Evolutionary conservation across 2,329 filamentous ascomycete genomes (phyloP).

Genomic region (Aspergillus awamori): DNA sequence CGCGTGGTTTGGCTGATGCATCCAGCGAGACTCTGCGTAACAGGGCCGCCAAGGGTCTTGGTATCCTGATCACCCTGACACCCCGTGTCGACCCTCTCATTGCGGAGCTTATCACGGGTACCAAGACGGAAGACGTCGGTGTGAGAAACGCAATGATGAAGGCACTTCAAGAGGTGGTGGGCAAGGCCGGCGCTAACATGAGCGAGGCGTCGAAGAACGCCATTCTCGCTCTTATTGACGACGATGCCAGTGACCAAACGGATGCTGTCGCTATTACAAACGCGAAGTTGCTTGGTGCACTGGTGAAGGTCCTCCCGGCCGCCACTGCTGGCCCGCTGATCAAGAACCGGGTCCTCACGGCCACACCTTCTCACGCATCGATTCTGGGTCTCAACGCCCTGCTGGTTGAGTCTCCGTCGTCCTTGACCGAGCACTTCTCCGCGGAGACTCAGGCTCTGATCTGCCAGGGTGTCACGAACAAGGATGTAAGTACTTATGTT

Average conservation of each 20-base stretch:
- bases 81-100: constrained; percentile 95
- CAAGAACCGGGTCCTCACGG: constrained; percentile 76
- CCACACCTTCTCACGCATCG: constrained; percentile 74
- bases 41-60: constrained; percentile 88
- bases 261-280: constrained; percentile 83
- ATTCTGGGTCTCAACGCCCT: constrained; percentile 87
- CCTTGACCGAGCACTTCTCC: constrained; percentile 68
- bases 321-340: constrained; percentile 67
- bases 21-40: constrained; percentile 85
- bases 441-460: constrained; percentile 78
- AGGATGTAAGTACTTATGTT: constrained; percentile 62
- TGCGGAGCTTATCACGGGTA: constrained; percentile 88
- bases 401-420: constrained; percentile 74
- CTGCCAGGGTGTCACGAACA: constrained; percentile 75
- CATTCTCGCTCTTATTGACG: constrained; percentile 87
- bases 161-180: constrained; percentile 92
- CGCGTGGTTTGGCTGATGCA: constrained; percentile 90
- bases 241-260: constrained; percentile 74
- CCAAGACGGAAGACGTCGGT: constrained; percentile 82
- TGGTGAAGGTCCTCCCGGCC: constrained; percentile 80
- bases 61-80: constrained; percentile 92
- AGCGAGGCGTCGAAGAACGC: constrained; percentile 82
- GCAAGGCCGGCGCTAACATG: constrained; percentile 94
- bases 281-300: constrained; percentile 82
- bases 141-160: constrained; percentile 97